Conservation (phyloP, 129 eudicot species). For the Ambrosia trifida region DNA sequence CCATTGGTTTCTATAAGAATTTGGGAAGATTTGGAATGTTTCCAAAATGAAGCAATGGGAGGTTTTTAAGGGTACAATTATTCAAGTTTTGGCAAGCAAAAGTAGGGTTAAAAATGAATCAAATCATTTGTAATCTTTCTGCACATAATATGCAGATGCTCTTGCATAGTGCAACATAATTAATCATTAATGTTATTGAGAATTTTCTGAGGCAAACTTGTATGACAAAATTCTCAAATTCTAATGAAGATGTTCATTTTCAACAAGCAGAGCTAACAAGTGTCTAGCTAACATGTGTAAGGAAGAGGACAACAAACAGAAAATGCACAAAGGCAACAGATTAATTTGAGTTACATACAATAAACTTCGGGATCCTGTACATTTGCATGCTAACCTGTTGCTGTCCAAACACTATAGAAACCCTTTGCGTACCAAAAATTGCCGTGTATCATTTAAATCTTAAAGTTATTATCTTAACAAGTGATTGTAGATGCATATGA, state of each 20-base stretch:
- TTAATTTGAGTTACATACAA: neutral
- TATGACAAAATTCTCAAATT: neutral
- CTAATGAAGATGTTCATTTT: slow-evolving; percentile 18
- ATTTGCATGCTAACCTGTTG: slow-evolving; percentile 6
- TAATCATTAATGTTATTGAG: neutral
- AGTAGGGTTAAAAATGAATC: slow-evolving; percentile 4
- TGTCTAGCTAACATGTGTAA: neutral
- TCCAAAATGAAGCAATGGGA: slow-evolving; percentile 9
- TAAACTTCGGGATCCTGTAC: slow-evolving; percentile 13
- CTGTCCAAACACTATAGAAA: slow-evolving; percentile 3
- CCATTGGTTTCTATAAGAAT: slow-evolving; percentile 12
- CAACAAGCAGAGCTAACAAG: slow-evolving; percentile 6
- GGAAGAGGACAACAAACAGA: neutral
- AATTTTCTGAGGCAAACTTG: slow-evolving; percentile 3
- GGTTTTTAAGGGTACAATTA: neutral
- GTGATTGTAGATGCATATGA: neutral
- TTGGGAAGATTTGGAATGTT: neutral
- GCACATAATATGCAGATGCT: neutral
- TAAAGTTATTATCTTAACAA: neutral
- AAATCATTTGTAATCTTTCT: slow-evolving; percentile 6
- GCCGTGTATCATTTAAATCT: neutral
- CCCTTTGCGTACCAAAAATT: neutral
- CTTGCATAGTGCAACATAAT: neutral
- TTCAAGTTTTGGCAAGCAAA: slow-evolving; percentile 12
- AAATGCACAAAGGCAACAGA: slow-evolving; percentile 15